phyloP scores from a whole-genome alignment of 345 rosid species.

The Noccaea bulbosa region DNA sequence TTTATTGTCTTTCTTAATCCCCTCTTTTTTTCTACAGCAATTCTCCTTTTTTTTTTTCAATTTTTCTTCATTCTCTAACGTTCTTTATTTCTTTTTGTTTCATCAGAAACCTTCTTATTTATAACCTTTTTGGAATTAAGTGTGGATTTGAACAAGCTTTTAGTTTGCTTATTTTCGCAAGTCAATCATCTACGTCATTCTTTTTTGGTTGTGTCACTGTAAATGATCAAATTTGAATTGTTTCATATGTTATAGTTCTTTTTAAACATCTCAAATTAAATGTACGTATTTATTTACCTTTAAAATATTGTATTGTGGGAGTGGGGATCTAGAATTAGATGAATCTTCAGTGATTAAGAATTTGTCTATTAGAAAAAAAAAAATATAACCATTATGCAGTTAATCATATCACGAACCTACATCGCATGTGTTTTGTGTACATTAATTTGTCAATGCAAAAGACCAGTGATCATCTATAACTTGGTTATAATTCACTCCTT shows the following conservation, averaged over 20 bases:
- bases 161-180: slow-evolving; percentile 22
- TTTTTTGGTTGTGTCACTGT: slow-evolving; percentile 28
- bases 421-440: not conserved
- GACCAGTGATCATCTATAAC: slow-evolving; percentile 21
- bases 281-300: not conserved
- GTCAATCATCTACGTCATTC: slow-evolving; percentile 24
- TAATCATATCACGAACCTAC: slow-evolving; percentile 1
- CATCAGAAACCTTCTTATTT: slow-evolving; percentile 25
- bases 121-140: slow-evolving; percentile 41
- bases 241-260: not conserved
- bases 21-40: not conserved
- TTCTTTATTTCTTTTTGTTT: slow-evolving; percentile 40
- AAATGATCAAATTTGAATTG: not conserved
- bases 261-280: not conserved
- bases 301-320: not conserved
- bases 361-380: not conserved
- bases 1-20: slow-evolving; percentile 22
- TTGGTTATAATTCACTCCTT: slow-evolving; percentile 27
- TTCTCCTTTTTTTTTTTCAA: slow-evolving; percentile 15
- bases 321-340: not conserved
- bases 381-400: not conserved
- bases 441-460: slow-evolving; percentile 27
- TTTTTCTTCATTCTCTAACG: slow-evolving; percentile 33
- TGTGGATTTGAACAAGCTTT: slow-evolving; percentile 28
- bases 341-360: not conserved